Conservation (phyloP, 176 grass and related monocot species). For the Aegilops sharonensis region DNA sequence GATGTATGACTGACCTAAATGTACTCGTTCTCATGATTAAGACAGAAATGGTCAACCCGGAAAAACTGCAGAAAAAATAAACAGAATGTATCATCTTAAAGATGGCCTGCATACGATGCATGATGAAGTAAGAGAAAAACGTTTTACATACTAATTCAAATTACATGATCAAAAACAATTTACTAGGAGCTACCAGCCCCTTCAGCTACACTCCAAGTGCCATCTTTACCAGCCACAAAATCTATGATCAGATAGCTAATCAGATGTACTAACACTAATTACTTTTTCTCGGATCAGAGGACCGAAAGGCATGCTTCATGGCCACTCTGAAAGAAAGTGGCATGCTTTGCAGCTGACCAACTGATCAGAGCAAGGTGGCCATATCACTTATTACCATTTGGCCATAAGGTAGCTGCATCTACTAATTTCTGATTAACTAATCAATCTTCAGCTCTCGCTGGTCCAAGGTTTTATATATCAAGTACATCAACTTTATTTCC, state of each 20-base stretch:
- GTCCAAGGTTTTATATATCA: neutral
- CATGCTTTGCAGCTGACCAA: constrained; percentile 38
- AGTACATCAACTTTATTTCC: neutral
- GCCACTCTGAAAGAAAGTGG: constrained; percentile 20
- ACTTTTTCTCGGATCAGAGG: constrained; percentile 31
- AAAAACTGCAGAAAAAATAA: neutral
- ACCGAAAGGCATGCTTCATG: constrained; percentile 45
- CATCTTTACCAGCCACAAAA: constrained; percentile 24
- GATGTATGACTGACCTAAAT: constrained; percentile 1
- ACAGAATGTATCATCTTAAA: neutral
- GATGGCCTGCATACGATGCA: neutral
- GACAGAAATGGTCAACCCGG: neutral
- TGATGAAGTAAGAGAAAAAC: neutral
- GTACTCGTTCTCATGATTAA: neutral
- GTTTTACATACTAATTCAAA: neutral
- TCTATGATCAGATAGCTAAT: neutral
- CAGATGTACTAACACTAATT: neutral
- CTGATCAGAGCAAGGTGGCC: constrained; percentile 9
- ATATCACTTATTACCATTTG: constrained; percentile 29
- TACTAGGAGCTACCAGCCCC: neutral
- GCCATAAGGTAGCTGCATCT: constrained; percentile 5
- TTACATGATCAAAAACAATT: neutral
- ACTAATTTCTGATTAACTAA: neutral
- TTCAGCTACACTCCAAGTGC: constrained; percentile 24
- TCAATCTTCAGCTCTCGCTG: neutral